phyloP scores from a whole-genome alignment of 495 filamentous ascomycete genomes.

The Aspergillus leporis region DNA sequence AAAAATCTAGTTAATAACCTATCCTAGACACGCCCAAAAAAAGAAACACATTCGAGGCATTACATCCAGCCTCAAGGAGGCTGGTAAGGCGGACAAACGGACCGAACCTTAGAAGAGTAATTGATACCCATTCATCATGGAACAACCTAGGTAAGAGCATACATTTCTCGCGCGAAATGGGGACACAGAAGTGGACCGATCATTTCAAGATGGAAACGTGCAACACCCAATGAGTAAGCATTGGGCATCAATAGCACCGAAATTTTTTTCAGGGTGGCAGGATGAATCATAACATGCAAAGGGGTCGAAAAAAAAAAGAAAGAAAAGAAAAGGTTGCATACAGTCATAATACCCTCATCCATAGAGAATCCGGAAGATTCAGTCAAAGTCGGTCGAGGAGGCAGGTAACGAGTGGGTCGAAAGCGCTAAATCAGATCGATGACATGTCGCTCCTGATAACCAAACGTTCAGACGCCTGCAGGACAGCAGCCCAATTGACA shows the following conservation, averaged over 20 bases:
- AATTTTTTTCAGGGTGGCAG: conserved; percentile 26
- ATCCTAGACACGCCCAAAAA: conserved; percentile 21
- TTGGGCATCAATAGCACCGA: conserved; percentile 45
- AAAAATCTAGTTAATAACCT: conserved; percentile 24
- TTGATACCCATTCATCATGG: conserved; percentile 34
- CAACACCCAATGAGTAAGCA: conserved; percentile 35
- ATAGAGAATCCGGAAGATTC: not conserved
- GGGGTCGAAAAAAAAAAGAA: conserved; percentile 11
- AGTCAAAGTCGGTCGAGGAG: conserved; percentile 10
- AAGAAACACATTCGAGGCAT: conserved; percentile 17
- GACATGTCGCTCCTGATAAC: conserved; percentile 40
- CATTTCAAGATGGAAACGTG: conserved; percentile 27
- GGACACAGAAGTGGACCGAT: conserved; percentile 24
- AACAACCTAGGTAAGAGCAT: conserved; percentile 23
- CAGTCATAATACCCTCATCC: not conserved
- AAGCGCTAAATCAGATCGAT: conserved; percentile 28
- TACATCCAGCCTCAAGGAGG: conserved; percentile 25
- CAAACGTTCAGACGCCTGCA: conserved; percentile 28
- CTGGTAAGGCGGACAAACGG: conserved; percentile 25
- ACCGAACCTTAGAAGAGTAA: conserved; percentile 27
- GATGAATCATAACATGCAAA: conserved; percentile 12
- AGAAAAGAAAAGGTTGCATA: conserved; percentile 1
- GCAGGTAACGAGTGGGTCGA: conserved; percentile 18
- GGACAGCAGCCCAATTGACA: conserved; percentile 22
- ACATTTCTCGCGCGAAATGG: conserved; percentile 22